phyloP scores from a whole-genome alignment of 169 alveolate genomes.

The Plasmodium knowlesi region DNA sequence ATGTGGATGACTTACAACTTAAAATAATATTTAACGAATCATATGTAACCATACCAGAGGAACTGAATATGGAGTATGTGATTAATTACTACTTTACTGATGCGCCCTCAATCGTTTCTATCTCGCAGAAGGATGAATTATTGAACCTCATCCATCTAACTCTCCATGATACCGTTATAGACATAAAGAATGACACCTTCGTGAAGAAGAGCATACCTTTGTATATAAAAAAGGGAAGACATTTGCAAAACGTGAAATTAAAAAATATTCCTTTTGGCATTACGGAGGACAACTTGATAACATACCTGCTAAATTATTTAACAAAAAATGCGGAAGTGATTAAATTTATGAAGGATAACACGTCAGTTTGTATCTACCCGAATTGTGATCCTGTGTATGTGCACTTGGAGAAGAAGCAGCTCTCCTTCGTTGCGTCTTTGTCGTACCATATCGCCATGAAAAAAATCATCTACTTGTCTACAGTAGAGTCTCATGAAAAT shows the following conservation, averaged over 20 bases:
- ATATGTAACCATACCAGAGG: conserved; percentile 38
- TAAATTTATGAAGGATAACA: conserved; percentile 53
- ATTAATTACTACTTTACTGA: conserved; percentile 32
- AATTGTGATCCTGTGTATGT: conserved; percentile 49
- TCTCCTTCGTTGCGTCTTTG: conserved; percentile 41
- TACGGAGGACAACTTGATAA: conserved; percentile 51
- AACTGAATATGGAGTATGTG: conserved; percentile 48
- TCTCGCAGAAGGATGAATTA: conserved; percentile 7
- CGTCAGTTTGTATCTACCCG: conserved; percentile 65
- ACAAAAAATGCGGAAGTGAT: conserved; percentile 43
- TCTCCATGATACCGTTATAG: conserved; percentile 51
- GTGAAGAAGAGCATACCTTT: conserved; percentile 35
- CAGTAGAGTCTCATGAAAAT: conserved; percentile 61
- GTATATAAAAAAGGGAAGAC: conserved; percentile 35
- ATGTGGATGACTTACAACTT: conserved; percentile 8
- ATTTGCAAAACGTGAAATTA: conserved; percentile 26
- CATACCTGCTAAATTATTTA: conserved; percentile 41
- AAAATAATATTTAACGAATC: conserved; percentile 20
- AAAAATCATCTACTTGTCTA: conserved; percentile 39
- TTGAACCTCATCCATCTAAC: conserved; percentile 22
- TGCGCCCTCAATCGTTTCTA: conserved; percentile 37
- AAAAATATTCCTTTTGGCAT: conserved; percentile 35
- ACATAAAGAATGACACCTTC: conserved; percentile 47
- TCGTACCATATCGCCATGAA: conserved; percentile 39
- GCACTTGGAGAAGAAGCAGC: conserved; percentile 23